These are phyloP conservation scores for Epichloe brachyelytri DNA, from an alignment of 2,329 filamentous ascomycete species.

Conservation along the genomic window DNA sequence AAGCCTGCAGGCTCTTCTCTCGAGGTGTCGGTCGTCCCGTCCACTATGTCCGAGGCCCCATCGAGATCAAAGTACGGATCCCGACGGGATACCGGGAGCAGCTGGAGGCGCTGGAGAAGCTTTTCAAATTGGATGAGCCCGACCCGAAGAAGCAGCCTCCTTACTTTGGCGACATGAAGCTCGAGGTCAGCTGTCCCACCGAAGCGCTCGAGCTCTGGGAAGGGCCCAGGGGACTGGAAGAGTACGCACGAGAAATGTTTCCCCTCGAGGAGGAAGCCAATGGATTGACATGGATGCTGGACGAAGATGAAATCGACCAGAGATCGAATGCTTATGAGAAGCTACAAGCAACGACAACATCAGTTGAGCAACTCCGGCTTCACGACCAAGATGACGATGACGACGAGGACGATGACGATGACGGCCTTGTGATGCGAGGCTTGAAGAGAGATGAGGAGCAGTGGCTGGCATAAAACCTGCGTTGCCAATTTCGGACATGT, in stretches of 20 bases:
- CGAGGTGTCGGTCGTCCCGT: constrained; percentile 67
- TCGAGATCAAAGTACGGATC: constrained; percentile 75
- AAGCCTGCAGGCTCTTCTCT: constrained; percentile 72
- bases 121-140: constrained; percentile 39
- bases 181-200: constrained; percentile 54
- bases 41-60: constrained; percentile 62
- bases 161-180: constrained; percentile 45
- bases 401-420: constrained; percentile 40
- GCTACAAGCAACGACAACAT: constrained; percentile 20
- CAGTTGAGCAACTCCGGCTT: constrained; percentile 27
- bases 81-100: constrained; percentile 83
- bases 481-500: not conserved
- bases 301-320: constrained; percentile 31
- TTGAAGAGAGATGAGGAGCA: constrained; percentile 45
- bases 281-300: constrained; percentile 82
- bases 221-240: constrained; percentile 77
- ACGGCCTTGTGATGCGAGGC: constrained; percentile 44
- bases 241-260: constrained; percentile 91
- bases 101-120: constrained; percentile 53
- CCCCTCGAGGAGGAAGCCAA: constrained; percentile 91
- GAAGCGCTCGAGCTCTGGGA: constrained; percentile 81
- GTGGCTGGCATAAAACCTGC: constrained; percentile 36
- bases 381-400: constrained; percentile 29
- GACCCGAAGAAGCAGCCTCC: constrained; percentile 46
- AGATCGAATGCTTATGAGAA: constrained; percentile 22